A percentile compares a stretch with the other conserved stretches of the same genome.
These are phyloP conservation scores for Suillus plorans DNA, from an alignment of 768 basidiomycete genomes.

Conservation along the genomic window DNA sequence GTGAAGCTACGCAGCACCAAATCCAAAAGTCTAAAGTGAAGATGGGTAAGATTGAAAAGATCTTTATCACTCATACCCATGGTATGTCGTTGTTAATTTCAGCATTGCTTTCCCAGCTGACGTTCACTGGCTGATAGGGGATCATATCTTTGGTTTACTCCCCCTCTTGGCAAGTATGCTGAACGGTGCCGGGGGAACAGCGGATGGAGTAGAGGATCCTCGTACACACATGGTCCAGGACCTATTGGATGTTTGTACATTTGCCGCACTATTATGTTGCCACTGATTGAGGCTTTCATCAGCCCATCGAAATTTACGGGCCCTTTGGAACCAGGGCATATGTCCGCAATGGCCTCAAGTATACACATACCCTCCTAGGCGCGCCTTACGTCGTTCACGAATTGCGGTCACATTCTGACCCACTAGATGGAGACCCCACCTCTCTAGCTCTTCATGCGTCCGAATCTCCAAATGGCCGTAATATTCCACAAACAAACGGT, in stretches of 20 bases:
- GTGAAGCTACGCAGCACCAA: conserved; percentile 80
- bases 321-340: conserved; percentile 82
- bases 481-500: conserved; percentile 60
- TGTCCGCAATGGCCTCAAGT: conserved; percentile 63
- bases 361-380: conserved; percentile 68
- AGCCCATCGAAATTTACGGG: conserved; percentile 85
- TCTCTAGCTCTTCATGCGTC: conserved; percentile 45
- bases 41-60: conserved; percentile 77
- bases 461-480: conserved; percentile 61
- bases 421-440: conserved; percentile 48
- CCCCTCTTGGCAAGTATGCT: conserved; percentile 67
- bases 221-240: conserved; percentile 36
- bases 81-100: conserved; percentile 40
- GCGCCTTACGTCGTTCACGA: conserved; percentile 81
- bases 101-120: not conserved
- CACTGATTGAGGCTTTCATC: conserved; percentile 10
- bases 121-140: conserved; percentile 45
- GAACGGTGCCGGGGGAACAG: conserved; percentile 72
- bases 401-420: conserved; percentile 64
- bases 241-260: conserved; percentile 19
- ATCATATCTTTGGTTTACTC: conserved; percentile 77
- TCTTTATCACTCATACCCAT: conserved; percentile 90
- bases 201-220: conserved; percentile 59
- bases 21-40: conserved; percentile 71
- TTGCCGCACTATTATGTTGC: not conserved